These are phyloP conservation scores for Globisporangium parvum DNA, from an alignment of 352 stramenopile species.

Conservation along the genomic window DNA sequence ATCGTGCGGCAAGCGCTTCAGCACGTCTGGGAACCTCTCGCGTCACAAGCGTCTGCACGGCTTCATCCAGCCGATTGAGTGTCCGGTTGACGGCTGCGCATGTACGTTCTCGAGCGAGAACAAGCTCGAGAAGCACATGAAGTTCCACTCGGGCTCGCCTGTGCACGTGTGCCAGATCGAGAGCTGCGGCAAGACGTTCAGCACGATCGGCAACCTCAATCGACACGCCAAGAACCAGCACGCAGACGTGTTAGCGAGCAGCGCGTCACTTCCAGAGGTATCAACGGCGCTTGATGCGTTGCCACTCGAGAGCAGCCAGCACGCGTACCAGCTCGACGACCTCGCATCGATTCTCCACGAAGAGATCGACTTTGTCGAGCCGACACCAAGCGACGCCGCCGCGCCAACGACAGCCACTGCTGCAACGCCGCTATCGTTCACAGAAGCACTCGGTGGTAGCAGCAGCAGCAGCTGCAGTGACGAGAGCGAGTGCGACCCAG, in stretches of 20 bases:
- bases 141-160: slow-evolving; percentile 31
- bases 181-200: slow-evolving; percentile 41
- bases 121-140: slow-evolving; percentile 50
- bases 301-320: slow-evolving; percentile 5
- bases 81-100: slow-evolving; percentile 24
- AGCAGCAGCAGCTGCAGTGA: not conserved
- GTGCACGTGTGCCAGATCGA: slow-evolving; percentile 34
- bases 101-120: slow-evolving; percentile 33
- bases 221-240: slow-evolving; percentile 23
- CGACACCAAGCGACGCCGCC: not conserved
- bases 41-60: slow-evolving; percentile 48
- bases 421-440: not conserved
- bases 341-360: slow-evolving; percentile 10
- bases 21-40: slow-evolving; percentile 43
- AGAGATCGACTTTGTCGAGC: slow-evolving; percentile 8
- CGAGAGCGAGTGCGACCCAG: not conserved
- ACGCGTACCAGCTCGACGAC: slow-evolving; percentile 3
- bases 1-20: slow-evolving; percentile 43
- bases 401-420: too few species aligned
- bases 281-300: too few species aligned
- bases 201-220: slow-evolving; percentile 42
- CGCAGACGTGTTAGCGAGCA: not conserved
- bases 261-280: too few species aligned
- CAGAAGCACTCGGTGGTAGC: not conserved
- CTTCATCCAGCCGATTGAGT: slow-evolving; percentile 29